Percentiles rank a stretch among this genome's conserved stretches.
Evolutionary conservation across 148 eudicot genomes (phyloP).

Genomic region (Amaranthus hypochondriacus): DNA sequence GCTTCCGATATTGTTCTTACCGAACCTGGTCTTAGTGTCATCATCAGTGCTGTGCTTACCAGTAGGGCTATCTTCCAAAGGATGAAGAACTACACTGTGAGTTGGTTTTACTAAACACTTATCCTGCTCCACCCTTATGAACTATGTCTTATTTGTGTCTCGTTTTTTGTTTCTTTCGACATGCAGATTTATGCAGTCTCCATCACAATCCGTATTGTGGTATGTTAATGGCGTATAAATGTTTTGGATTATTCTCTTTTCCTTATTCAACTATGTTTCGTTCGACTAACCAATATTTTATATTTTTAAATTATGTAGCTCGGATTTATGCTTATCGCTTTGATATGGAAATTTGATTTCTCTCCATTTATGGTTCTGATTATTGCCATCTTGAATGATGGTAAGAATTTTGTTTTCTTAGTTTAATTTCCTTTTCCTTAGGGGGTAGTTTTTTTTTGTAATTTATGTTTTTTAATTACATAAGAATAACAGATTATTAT

Average conservation of each 20-base stretch:
- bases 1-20: conserved; percentile 96
- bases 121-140: not conserved
- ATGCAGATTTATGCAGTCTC: conserved; percentile 95
- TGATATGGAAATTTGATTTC: conserved; percentile 93
- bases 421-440: too few relatives aligned
- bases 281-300: not conserved
- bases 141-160: conserved; percentile 3
- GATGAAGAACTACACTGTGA: conserved; percentile 94
- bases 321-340: conserved; percentile 90
- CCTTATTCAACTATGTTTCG: not conserved
- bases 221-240: conserved; percentile 33
- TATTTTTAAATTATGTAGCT: conserved; percentile 40
- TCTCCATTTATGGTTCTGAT: conserved; percentile 99
- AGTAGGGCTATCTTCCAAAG: conserved; percentile 98
- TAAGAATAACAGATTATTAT: not conserved
- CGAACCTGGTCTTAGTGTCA: conserved; percentile 95
- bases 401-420: conserved; percentile 29
- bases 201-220: conserved; percentile 99
- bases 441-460: too few relatives aligned
- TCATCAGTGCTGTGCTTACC: conserved; percentile 92
- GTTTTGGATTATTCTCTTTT: not conserved
- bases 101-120: conserved; percentile 18
- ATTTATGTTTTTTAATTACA: too few relatives aligned
- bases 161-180: not conserved
- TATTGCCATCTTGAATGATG: conserved; percentile 93